Percentiles rank a stretch among this genome's conserved stretches.
phyloP scores from a whole-genome alignment of 768 basidiomycete species.

The Rhizopogon vulgaris region DNA sequence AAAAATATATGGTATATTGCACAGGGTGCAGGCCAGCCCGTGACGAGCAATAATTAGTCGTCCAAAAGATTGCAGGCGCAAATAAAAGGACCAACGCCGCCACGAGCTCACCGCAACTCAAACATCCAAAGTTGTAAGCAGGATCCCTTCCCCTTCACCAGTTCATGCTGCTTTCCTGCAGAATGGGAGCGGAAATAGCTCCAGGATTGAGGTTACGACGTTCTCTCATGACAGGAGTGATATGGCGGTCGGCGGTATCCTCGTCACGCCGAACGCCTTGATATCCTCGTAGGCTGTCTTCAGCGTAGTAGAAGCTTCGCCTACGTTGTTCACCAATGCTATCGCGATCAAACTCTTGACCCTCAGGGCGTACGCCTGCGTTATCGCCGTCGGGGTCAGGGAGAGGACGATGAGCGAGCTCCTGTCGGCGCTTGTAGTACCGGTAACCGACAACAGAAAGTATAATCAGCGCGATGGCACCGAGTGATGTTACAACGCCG shows the following conservation, averaged over 20 bases:
- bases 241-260: slow-evolving; percentile 29
- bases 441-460: slow-evolving; percentile 68
- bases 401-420: slow-evolving; percentile 66
- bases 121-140: slow-evolving; percentile 6
- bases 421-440: slow-evolving; percentile 59
- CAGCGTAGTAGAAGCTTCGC: slow-evolving; percentile 81
- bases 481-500: slow-evolving; percentile 80
- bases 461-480: slow-evolving; percentile 68
- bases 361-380: slow-evolving; percentile 48
- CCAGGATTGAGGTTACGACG: slow-evolving; percentile 53
- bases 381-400: slow-evolving; percentile 39
- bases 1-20: slow-evolving; percentile 1
- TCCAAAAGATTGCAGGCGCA: slow-evolving; percentile 4
- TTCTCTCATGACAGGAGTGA: slow-evolving; percentile 39
- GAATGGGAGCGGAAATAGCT: slow-evolving; percentile 68
- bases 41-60: slow-evolving; percentile 5
- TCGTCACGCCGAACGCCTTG: slow-evolving; percentile 34
- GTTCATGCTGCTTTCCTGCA: slow-evolving; percentile 81
- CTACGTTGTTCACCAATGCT: slow-evolving; percentile 67
- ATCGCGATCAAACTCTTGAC: slow-evolving; percentile 75
- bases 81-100: slow-evolving; percentile 6
- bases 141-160: slow-evolving; percentile 43
- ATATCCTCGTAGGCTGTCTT: slow-evolving; percentile 69
- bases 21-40: slow-evolving; percentile 20
- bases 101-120: slow-evolving; percentile 15